phyloP scores from a whole-genome alignment of 83 land plant genomes.

The Diphasiastrum complanatum region DNA sequence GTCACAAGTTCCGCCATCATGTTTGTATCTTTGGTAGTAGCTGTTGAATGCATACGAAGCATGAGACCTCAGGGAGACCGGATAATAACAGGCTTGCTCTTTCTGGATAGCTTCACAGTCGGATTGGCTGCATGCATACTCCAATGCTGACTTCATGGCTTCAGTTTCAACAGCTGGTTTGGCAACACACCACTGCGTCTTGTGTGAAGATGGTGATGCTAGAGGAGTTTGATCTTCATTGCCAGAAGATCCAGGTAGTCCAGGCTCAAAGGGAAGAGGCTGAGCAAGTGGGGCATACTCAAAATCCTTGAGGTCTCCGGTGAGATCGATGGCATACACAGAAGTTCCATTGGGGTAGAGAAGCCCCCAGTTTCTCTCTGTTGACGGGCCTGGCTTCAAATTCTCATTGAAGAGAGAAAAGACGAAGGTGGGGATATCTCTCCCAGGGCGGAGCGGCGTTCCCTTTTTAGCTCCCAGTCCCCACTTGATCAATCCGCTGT shows the following conservation, averaged over 20 bases:
- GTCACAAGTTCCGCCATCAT: slow-evolving; percentile 13
- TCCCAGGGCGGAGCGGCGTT: slow-evolving; percentile 19
- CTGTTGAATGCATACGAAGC: slow-evolving; percentile 32
- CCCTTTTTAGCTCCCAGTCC: slow-evolving; percentile 11
- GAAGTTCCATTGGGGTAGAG: slow-evolving; percentile 10
- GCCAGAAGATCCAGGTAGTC: neutral
- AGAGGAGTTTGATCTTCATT: neutral
- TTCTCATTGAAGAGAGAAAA: slow-evolving; percentile 20
- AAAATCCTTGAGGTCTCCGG: neutral
- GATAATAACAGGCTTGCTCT: slow-evolving; percentile 15
- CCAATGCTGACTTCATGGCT: slow-evolving; percentile 10
- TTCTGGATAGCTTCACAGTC: slow-evolving; percentile 20
- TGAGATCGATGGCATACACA: slow-evolving; percentile 19
- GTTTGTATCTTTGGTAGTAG: slow-evolving; percentile 20
- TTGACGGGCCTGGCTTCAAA: slow-evolving; percentile 5
- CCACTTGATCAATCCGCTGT: slow-evolving; percentile 12
- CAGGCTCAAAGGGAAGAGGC: neutral
- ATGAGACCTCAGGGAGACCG: slow-evolving; percentile 22
- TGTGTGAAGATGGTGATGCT: neutral
- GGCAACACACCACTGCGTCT: slow-evolving; percentile 24
- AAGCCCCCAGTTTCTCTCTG: slow-evolving; percentile 22
- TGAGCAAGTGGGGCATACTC: neutral
- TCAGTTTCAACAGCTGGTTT: slow-evolving; percentile 18
- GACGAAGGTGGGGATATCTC: slow-evolving; percentile 14
- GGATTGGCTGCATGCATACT: slow-evolving; percentile 24